Evolutionary conservation across 1,139 yeast genomes (phyloP).

Genomic region (Torulaspora globosa): DNA sequence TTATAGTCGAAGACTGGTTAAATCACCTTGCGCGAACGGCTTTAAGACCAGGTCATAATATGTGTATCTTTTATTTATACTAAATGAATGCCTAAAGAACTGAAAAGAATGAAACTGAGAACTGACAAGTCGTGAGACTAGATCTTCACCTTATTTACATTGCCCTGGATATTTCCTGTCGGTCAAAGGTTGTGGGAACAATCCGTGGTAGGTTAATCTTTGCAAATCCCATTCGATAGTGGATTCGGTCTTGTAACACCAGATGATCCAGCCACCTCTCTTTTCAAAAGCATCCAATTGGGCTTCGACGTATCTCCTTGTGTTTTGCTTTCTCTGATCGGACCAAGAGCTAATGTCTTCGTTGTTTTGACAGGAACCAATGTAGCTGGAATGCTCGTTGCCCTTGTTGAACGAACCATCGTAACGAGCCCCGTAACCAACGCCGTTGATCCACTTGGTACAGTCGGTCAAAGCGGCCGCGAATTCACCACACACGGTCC

Average conservation of each 20-base stretch:
- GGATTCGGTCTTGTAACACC: slow-evolving; percentile 89
- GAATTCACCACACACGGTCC: slow-evolving; percentile 89
- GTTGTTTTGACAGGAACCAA: slow-evolving; percentile 63
- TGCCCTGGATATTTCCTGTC: slow-evolving; percentile 50
- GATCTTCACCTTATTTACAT: slow-evolving; percentile 1
- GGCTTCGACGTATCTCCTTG: slow-evolving; percentile 76
- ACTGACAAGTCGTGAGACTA: background rate
- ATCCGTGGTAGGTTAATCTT: slow-evolving; percentile 50
- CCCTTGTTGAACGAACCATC: slow-evolving; percentile 54
- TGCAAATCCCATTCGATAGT: slow-evolving; percentile 85
- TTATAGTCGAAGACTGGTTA: background rate
- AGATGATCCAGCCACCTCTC: slow-evolving; percentile 80
- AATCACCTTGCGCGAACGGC: background rate
- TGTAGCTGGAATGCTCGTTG: slow-evolving; percentile 43
- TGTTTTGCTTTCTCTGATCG: slow-evolving; percentile 48
- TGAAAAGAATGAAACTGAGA: slow-evolving; percentile 2
- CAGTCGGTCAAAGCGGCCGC: slow-evolving; percentile 94
- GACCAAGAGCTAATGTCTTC: slow-evolving; percentile 61
- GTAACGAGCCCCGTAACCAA: slow-evolving; percentile 80
- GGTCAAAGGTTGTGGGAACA: slow-evolving; percentile 77
- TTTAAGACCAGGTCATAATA: background rate
- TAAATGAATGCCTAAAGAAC: slow-evolving; percentile 5
- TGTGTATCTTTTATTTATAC: slow-evolving; percentile 2
- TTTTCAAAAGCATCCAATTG: slow-evolving; percentile 80
- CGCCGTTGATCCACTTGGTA: slow-evolving; percentile 88